phyloP scores from a whole-genome alignment of 169 alveolate genomes.

The Blepharisma undulans region DNA sequence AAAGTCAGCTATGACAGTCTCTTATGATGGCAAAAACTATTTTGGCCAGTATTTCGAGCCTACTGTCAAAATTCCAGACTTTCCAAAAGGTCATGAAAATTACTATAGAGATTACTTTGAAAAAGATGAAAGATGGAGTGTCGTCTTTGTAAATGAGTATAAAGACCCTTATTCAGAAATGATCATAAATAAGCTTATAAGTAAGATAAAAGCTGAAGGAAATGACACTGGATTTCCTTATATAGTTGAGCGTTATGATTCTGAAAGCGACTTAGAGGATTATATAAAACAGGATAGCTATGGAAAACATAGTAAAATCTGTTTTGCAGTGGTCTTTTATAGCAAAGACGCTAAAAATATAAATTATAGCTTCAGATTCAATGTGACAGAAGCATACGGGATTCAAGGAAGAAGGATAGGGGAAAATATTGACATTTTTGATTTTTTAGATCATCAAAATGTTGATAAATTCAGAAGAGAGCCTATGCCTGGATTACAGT shows the following conservation, averaged over 20 bases:
- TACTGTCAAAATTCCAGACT: background rate
- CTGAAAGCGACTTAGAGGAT: conserved; percentile 17
- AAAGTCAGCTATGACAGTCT: background rate
- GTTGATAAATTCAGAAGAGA: background rate
- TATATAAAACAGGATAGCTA: background rate
- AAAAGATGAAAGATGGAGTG: background rate
- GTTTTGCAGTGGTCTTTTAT: conserved; percentile 7
- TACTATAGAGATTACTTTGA: background rate
- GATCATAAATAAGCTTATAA: conserved; percentile 47
- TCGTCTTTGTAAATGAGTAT: conserved; percentile 33
- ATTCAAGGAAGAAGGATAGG: background rate
- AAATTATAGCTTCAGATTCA: background rate
- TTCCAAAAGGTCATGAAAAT: conserved; percentile 44
- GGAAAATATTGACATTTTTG: background rate
- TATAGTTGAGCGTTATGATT: conserved; percentile 51
- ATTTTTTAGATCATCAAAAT: background rate
- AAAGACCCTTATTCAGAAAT: conserved; percentile 61
- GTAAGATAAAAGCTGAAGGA: conserved; percentile 58
- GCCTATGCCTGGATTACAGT: background rate
- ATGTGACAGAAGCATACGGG: background rate
- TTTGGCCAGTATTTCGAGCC: background rate
- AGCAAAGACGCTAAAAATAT: background rate
- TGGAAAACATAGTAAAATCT: conserved; percentile 9
- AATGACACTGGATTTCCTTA: conserved; percentile 77
- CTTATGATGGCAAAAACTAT: background rate